phyloP scores from a whole-genome alignment of 148 eudicot species.

The Nepenthes gracilis region DNA sequence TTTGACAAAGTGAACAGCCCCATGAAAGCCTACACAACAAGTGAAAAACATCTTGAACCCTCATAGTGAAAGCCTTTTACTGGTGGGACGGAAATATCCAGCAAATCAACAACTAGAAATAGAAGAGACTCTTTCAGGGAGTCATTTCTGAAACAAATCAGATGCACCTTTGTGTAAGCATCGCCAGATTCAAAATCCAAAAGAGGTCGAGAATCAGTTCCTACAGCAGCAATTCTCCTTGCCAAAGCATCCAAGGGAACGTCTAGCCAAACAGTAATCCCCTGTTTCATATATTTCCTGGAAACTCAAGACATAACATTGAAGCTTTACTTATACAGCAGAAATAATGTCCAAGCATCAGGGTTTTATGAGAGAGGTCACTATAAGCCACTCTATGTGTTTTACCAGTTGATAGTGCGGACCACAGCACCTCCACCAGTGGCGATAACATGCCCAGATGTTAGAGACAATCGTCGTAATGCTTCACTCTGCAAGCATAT shows the following conservation, averaged over 20 bases:
- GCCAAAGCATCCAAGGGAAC: constrained; percentile 25
- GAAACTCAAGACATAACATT: neutral
- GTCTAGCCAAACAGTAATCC: constrained; percentile 16
- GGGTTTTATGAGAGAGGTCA: neutral
- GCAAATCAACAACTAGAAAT: neutral
- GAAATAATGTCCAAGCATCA: neutral
- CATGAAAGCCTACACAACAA: constrained; percentile 14
- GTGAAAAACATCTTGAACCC: neutral
- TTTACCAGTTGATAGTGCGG: constrained; percentile 10
- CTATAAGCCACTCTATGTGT: neutral
- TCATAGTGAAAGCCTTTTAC: neutral
- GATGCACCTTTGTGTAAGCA: constrained; percentile 19
- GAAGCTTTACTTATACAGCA: neutral
- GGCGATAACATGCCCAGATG: constrained; percentile 7
- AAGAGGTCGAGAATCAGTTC: constrained; percentile 22
- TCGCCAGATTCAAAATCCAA: constrained; percentile 18
- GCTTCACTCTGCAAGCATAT: constrained; percentile 5
- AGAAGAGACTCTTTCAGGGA: neutral
- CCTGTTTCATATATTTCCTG: constrained; percentile 22
- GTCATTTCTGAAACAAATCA: neutral
- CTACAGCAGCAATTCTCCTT: constrained; percentile 22
- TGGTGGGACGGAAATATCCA: neutral
- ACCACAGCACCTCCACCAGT: constrained; percentile 17
- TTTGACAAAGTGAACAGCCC: constrained; percentile 12
- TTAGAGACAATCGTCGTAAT: constrained; percentile 6